phyloP scores from a whole-genome alignment of 2,329 filamentous ascomycete species.

The Aciculosporium take region DNA sequence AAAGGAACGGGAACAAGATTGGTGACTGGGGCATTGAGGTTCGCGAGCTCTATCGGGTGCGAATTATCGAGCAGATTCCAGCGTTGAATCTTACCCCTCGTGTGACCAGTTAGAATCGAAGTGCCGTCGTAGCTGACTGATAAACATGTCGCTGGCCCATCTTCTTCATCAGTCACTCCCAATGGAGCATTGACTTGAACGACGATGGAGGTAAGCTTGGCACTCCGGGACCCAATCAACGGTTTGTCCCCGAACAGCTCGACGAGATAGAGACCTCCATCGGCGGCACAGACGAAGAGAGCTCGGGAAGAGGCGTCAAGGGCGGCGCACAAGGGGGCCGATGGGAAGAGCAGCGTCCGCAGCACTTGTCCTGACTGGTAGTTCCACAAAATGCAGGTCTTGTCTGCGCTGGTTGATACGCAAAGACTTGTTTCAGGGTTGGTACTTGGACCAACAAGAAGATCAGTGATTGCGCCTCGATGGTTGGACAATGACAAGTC shows the following conservation, averaged over 20 bases:
- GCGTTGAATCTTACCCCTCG: constrained; percentile 59
- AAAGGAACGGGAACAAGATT: constrained; percentile 64
- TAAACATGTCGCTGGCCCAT: constrained; percentile 52
- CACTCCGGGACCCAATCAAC: constrained; percentile 36
- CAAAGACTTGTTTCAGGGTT: constrained; percentile 63
- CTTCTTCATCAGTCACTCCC: constrained; percentile 45
- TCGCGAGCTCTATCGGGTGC: constrained; percentile 51
- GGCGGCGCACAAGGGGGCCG: constrained; percentile 54
- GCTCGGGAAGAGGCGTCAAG: constrained; percentile 76
- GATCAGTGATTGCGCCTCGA: constrained; percentile 54
- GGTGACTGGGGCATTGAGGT: constrained; percentile 68
- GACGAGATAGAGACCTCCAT: constrained; percentile 65
- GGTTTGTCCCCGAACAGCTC: constrained; percentile 51
- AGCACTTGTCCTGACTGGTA: constrained; percentile 65
- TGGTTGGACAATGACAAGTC: constrained; percentile 66
- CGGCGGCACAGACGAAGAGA: constrained; percentile 66
- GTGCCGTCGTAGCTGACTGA: constrained; percentile 72
- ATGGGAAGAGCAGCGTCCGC: constrained; percentile 67
- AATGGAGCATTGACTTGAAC: constrained; percentile 40
- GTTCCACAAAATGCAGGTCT: constrained; percentile 86
- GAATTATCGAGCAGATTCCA: constrained; percentile 68
- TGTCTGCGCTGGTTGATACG: constrained; percentile 72
- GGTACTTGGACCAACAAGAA: constrained; percentile 49
- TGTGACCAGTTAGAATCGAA: constrained; percentile 65
- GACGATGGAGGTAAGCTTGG: constrained; percentile 41